Percentiles rank a stretch among this genome's conserved stretches.
These are phyloP conservation scores for Trichomonas vaginalis DNA, from an alignment of 208 protist genomes.

Conservation along the genomic window DNA sequence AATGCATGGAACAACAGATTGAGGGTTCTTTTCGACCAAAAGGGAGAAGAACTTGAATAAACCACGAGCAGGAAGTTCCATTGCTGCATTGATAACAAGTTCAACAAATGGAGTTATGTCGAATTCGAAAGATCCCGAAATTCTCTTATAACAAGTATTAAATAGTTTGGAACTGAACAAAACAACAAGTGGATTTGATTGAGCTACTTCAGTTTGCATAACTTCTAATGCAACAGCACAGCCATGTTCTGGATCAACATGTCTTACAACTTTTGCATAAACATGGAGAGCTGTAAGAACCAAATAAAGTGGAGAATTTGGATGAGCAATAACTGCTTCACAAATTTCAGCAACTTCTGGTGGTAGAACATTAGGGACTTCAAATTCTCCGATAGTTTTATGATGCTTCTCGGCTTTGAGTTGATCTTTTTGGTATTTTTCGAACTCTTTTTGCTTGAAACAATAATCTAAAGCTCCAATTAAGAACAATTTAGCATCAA, in stretches of 20 bases:
- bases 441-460: background rate
- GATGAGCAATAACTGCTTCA: background rate
- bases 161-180: background rate
- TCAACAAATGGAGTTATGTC: background rate
- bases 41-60: background rate
- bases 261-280: background rate
- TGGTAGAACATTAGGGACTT: background rate
- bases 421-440: background rate
- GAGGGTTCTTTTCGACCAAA: background rate
- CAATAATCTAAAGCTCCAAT: background rate
- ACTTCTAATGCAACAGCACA: background rate
- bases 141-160: background rate
- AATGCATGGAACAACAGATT: background rate
- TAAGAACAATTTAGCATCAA: background rate
- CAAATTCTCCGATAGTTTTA: background rate
- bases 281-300: background rate
- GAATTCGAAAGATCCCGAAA: background rate
- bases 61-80: background rate
- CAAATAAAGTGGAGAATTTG: background rate
- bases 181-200: background rate
- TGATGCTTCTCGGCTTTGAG: background rate
- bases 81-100: background rate
- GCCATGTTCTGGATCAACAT: background rate
- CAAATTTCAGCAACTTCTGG: background rate
- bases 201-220: background rate